phyloP scores from a whole-genome alignment of 768 basidiomycete genomes.

The Trametes punicea region DNA sequence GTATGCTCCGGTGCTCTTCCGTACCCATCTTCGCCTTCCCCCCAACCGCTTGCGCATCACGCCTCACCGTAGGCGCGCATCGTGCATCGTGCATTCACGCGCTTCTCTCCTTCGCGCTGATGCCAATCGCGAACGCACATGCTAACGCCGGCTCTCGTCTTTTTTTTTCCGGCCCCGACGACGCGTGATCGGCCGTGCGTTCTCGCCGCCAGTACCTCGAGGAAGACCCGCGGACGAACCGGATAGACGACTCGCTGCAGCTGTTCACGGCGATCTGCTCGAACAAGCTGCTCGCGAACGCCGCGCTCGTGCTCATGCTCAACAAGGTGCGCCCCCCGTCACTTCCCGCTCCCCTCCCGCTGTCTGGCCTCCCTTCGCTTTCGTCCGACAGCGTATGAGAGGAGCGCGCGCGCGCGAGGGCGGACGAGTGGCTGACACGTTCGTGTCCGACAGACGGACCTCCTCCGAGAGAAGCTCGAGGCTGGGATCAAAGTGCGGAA shows the following conservation, averaged over 20 bases:
- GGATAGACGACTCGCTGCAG: slow-evolving; percentile 79
- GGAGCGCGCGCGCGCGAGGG: too few species aligned
- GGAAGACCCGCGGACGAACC: slow-evolving; percentile 74
- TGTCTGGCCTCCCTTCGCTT: too few species aligned
- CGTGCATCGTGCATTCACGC: too few species aligned
- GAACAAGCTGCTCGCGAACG: slow-evolving; percentile 68
- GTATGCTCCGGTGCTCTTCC: neutral
- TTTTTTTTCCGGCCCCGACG: neutral
- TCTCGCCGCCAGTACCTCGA: slow-evolving; percentile 59
- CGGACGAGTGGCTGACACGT: too few species aligned
- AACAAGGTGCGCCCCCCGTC: slow-evolving; percentile 78
- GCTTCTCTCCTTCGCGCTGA: neutral
- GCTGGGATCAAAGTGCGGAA: slow-evolving; percentile 66
- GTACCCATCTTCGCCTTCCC: neutral
- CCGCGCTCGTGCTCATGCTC: slow-evolving; percentile 71
- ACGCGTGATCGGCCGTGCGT: neutral
- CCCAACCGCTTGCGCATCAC: too few species aligned
- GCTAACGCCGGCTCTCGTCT: neutral
- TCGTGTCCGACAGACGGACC: slow-evolving; percentile 69
- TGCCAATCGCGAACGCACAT: neutral
- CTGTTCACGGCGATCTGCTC: slow-evolving; percentile 73
- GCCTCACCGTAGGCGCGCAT: too few species aligned
- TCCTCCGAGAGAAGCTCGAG: slow-evolving; percentile 68
- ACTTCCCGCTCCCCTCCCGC: too few species aligned
- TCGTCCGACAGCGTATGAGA: too few species aligned